Base-by-base conservation (phyloP, 1,139 yeast species). In the Kodamaea arcana region DNA sequence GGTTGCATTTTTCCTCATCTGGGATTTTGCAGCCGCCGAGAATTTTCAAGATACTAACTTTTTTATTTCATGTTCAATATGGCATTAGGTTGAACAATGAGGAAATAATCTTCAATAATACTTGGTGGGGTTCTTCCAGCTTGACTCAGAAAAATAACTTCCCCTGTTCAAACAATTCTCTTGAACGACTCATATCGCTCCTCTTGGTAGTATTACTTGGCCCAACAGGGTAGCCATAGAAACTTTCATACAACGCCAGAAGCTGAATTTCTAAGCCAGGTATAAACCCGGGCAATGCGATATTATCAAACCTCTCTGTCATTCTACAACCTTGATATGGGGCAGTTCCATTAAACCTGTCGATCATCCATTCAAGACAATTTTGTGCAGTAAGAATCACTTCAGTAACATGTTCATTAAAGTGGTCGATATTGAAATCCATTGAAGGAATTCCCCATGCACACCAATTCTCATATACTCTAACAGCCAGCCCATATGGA, bases 241-340 rank as follows among this genome's bases (percentile, higher is more conserved):
- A 6, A 25, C 28, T 11, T 9, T 15, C 17, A 4, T 6, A 12
- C 14, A 25, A 4, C 12, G 11, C 28, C 12, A 8, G 6, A 13
- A 14, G 9, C 17, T 25, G 28, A 12, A 14, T 14, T 4, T 15
- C 24, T 4, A 17, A 18, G 8, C 28, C 17, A 15, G 11, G 11
- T 9, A 25, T n/a, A 17, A 25, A 13, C 5, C 32, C 36, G 15
- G 35, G 33, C 27, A 30, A 58, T 3, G 47, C 33, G 9, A 56
- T 42, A 33, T 62, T 62, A 5, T 50, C 41, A 8, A 46, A n/a
- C 35, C 65, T 42, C 4, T 35, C 42, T 1, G 52, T 50, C 13
- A 42, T 24, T 22, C 40, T 32, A 27, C 42, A 44, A 8, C 48
- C 48, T 12, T 30, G 29, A 3, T 40, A 24, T 13, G 45, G 29